These are phyloP conservation scores for Prunus dulcis DNA, from an alignment of 306 rosid genomes.

Conservation along the genomic window DNA sequence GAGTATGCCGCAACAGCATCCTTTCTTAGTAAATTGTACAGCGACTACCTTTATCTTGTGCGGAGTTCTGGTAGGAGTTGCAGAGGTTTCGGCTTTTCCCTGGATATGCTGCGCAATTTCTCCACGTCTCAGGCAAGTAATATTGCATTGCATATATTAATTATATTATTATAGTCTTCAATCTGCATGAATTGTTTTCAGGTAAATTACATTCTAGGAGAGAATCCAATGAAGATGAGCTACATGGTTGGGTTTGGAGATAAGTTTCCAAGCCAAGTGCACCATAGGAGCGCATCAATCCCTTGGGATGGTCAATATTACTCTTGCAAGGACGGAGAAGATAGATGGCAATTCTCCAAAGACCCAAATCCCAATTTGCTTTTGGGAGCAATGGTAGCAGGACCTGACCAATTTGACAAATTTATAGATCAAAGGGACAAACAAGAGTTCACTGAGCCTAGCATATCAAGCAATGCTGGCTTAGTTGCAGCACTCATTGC, in stretches of 20 bases:
- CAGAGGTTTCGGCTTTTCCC: conserved; percentile 37
- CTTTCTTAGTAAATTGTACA: conserved; percentile 65
- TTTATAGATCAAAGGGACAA: conserved; percentile 60
- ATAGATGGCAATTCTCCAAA: conserved; percentile 52
- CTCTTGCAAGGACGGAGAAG: conserved; percentile 44
- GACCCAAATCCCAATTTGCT: conserved; percentile 60
- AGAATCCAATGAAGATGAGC: conserved; percentile 76
- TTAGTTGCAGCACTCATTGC: conserved; percentile 81
- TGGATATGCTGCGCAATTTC: conserved; percentile 45
- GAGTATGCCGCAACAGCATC: conserved; percentile 80
- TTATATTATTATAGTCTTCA: no score
- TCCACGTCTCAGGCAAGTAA: conserved; percentile 58
- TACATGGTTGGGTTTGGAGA: conserved; percentile 71
- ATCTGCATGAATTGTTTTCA: conserved; percentile 21
- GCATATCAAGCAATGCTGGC: conserved; percentile 78
- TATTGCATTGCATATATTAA: background rate
- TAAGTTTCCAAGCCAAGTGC: conserved; percentile 60
- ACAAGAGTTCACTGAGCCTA: conserved; percentile 66
- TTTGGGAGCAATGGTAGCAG: conserved; percentile 83
- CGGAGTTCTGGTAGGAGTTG: conserved; percentile 40
- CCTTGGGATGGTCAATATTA: conserved; percentile 53
- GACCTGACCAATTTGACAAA: conserved; percentile 53
- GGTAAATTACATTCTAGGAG: conserved; percentile 76
- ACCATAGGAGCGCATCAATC: conserved; percentile 78
- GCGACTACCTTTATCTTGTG: conserved; percentile 69